phyloP scores from a whole-genome alignment of 306 rosid genomes.

The Erythrophleum fordii region DNA sequence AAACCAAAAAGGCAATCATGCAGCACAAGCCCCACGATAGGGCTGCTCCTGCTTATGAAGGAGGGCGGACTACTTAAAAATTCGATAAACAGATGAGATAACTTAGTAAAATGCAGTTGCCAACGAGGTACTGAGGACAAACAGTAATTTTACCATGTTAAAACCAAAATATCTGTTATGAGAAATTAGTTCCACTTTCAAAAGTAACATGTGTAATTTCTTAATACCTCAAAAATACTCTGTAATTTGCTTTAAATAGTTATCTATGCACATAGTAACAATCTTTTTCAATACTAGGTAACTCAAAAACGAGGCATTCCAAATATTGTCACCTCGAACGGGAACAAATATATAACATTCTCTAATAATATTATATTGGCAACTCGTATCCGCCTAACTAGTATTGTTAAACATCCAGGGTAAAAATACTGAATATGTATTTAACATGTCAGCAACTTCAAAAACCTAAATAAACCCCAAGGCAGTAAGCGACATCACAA shows the following conservation, averaged over 20 bases:
- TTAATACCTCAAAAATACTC: neutral
- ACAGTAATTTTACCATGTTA: too few species aligned
- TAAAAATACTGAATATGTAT: neutral
- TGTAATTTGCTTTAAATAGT: neutral
- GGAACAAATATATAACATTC: constrained; percentile 1
- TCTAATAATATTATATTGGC: constrained; percentile 8
- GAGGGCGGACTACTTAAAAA: too few species aligned
- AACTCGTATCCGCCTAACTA: neutral
- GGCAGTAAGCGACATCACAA: constrained; percentile 10
- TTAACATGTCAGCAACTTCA: constrained; percentile 33
- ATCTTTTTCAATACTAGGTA: neutral
- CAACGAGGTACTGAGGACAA: too few species aligned
- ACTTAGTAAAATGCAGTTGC: too few species aligned
- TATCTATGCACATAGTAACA: neutral
- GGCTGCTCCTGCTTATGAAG: too few species aligned
- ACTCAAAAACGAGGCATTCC: neutral
- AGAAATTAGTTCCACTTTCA: neutral
- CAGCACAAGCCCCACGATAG: too few species aligned
- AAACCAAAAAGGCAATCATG: too few species aligned
- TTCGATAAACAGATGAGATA: too few species aligned
- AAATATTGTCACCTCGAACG: neutral
- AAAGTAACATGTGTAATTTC: neutral
- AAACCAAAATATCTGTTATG: neutral
- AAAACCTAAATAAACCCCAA: constrained; percentile 5
- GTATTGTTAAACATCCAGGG: constrained; percentile 24